phyloP scores from a whole-genome alignment of 2,329 filamentous ascomycete genomes.

The Sporothrix sp. region DNA sequence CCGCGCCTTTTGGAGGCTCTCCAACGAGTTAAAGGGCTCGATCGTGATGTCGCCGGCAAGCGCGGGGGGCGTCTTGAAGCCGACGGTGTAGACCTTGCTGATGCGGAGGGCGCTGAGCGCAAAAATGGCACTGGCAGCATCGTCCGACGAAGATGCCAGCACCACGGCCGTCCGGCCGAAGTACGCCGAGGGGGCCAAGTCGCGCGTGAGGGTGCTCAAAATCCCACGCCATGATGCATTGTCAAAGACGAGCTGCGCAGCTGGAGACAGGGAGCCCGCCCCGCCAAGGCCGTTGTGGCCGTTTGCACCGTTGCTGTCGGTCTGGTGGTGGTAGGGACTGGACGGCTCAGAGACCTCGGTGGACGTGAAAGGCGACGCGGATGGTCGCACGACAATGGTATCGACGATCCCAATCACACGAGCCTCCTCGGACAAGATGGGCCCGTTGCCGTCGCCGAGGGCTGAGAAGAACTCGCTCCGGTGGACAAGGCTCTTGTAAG shows the following conservation, averaged over 20 bases:
- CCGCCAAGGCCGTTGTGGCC: not conserved
- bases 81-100: slow-evolving; percentile 73
- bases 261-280: slow-evolving; percentile 33
- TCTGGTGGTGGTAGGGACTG: slow-evolving; percentile 34
- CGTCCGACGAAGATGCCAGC: slow-evolving; percentile 60
- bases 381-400: slow-evolving; percentile 60
- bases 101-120: slow-evolving; percentile 67
- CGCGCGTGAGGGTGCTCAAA: slow-evolving; percentile 66
- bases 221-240: slow-evolving; percentile 84
- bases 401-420: slow-evolving; percentile 72
- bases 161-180: slow-evolving; percentile 65
- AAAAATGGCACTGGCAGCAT: slow-evolving; percentile 70
- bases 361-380: slow-evolving; percentile 34
- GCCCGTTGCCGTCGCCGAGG: slow-evolving; percentile 41
- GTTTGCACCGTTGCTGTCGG: slow-evolving; percentile 6
- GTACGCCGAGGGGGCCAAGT: slow-evolving; percentile 76
- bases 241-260: slow-evolving; percentile 58
- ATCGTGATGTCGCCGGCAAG: slow-evolving; percentile 60
- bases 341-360: slow-evolving; percentile 38
- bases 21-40: slow-evolving; percentile 70
- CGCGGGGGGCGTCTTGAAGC: slow-evolving; percentile 56
- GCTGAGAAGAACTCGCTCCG: slow-evolving; percentile 39
- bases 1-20: slow-evolving; percentile 47
- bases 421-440: slow-evolving; percentile 63
- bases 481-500: slow-evolving; percentile 50